A percentile compares a stretch with the other conserved stretches of the same genome.
phyloP scores from a whole-genome alignment of 345 rosid species.

The Eucalyptus leucophloia region DNA sequence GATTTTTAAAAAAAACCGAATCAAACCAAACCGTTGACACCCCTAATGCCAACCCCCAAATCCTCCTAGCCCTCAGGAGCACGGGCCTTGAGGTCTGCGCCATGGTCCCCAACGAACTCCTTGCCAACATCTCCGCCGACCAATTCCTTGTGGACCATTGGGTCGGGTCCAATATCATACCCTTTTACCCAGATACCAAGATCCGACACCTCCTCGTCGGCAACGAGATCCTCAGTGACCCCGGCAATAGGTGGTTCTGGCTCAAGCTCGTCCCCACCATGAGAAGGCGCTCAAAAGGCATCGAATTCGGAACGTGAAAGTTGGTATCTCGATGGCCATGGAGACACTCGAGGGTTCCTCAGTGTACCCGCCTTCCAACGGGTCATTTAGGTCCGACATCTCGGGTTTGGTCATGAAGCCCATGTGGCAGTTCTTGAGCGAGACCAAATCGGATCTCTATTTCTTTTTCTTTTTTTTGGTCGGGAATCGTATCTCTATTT shows the following conservation, averaged over 20 bases:
- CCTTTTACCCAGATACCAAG: conserved; percentile 36
- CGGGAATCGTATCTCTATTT: conserved; percentile 73
- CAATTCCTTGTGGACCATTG: conserved; percentile 43
- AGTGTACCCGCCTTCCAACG: conserved; percentile 75
- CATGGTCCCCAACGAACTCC: conserved; percentile 58
- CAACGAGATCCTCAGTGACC: conserved; percentile 54
- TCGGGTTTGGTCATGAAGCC: conserved; percentile 44
- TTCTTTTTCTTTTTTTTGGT: too few species aligned
- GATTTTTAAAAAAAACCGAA: too few species aligned
- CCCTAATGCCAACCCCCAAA: conserved; percentile 32
- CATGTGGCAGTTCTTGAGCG: conserved; percentile 67
- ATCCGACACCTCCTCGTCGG: conserved; percentile 85
- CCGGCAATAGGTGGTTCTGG: conserved; percentile 9
- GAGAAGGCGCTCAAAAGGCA: conserved; percentile 37
- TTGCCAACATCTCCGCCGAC: conserved; percentile 30
- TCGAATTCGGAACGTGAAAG: conserved; percentile 43
- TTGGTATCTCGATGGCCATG: conserved; percentile 50
- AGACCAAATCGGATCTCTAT: conserved; percentile 77
- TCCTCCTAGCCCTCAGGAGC: conserved; percentile 39
- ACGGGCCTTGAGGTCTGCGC: conserved; percentile 49
- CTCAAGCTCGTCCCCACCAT: conserved; percentile 59
- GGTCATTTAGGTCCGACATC: conserved; percentile 60
- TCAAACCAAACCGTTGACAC: too few species aligned
- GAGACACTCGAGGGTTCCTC: conserved; percentile 35
- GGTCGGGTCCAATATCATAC: conserved; percentile 39